Percentiles rank a stretch among this genome's conserved stretches.
Evolutionary conservation across 202 grass and related monocot genomes (phyloP).

Genomic region (Musa balbisiana): DNA sequence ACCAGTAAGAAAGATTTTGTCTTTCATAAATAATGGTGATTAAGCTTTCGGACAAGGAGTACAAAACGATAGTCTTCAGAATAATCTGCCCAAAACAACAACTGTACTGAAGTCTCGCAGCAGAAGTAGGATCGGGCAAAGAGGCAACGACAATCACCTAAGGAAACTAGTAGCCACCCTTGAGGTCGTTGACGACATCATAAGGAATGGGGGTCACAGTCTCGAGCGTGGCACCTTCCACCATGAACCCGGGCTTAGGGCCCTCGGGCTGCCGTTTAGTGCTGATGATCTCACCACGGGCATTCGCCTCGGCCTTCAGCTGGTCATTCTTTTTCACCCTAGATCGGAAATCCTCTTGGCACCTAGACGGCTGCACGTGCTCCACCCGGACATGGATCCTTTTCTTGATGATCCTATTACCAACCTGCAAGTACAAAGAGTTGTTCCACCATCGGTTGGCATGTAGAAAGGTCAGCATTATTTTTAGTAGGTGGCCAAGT

Average conservation of each 20-base stretch:
- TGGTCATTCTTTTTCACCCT: conserved; percentile 12
- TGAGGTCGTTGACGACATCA: conserved; percentile 12
- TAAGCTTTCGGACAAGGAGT: too few species aligned
- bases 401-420: conserved; percentile 6
- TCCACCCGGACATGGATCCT: conserved; percentile 17
- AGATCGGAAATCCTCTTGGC: conserved; percentile 15
- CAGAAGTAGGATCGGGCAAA: background rate
- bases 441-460: background rate
- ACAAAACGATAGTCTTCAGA: too few species aligned
- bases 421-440: background rate
- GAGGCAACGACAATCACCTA: background rate
- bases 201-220: conserved; percentile 8
- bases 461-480: background rate
- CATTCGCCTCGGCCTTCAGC: background rate
- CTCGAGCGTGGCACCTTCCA: conserved; percentile 3
- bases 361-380: conserved; percentile 11
- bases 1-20: too few species aligned
- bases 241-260: conserved; percentile 10
- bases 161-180: conserved; percentile 8
- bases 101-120: background rate
- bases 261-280: conserved; percentile 1
- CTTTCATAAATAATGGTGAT: too few species aligned
- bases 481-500: background rate
- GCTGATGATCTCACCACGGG: conserved; percentile 5
- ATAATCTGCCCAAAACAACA: background rate